A percentile compares a stretch with the other conserved stretches of the same genome.
phyloP scores from a whole-genome alignment of 2,329 filamentous ascomycete species.

The Aspergillus versicolor region DNA sequence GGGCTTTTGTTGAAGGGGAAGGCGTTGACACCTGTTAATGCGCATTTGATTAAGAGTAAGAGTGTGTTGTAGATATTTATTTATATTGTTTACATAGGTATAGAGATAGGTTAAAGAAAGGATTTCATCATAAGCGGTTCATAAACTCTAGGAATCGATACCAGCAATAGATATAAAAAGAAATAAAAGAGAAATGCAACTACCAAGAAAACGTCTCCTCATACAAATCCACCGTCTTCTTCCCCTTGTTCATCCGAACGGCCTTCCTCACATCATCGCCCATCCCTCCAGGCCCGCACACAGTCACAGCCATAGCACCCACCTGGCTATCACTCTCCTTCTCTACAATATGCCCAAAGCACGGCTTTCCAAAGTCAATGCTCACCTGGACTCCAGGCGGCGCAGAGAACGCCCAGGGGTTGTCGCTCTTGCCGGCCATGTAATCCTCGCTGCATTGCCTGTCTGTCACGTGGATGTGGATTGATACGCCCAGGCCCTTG shows the following conservation, averaged over 20 bases:
- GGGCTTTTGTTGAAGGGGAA: slow-evolving; percentile 34
- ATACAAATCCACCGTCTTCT: slow-evolving; percentile 33
- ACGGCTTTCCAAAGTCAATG: slow-evolving; percentile 28
- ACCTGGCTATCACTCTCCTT: slow-evolving; percentile 29
- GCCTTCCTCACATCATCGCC: slow-evolving; percentile 38
- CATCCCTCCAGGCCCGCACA: slow-evolving; percentile 38
- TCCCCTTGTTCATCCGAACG: slow-evolving; percentile 26
- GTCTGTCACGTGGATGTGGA: slow-evolving; percentile 30
- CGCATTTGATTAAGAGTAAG: slow-evolving; percentile 49
- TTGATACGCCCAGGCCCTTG: slow-evolving; percentile 25
- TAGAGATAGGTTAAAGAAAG: too few relatives aligned
- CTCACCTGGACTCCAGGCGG: slow-evolving; percentile 26
- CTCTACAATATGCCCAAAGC: slow-evolving; percentile 24
- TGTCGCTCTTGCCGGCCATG: slow-evolving; percentile 17
- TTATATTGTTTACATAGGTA: too few relatives aligned
- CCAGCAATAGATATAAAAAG: background rate
- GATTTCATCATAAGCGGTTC: too few relatives aligned
- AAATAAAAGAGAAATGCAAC: slow-evolving; percentile 2
- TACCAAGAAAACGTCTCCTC: slow-evolving; percentile 41
- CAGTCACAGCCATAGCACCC: slow-evolving; percentile 38
- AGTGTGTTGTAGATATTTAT: slow-evolving; percentile 11
- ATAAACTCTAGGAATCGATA: too few relatives aligned
- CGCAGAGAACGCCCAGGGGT: slow-evolving; percentile 26
- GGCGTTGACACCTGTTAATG: slow-evolving; percentile 58
- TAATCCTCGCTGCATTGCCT: slow-evolving; percentile 26